A percentile compares a stretch with the other conserved stretches of the same genome.
Evolutionary conservation across 202 grass and related monocot genomes (phyloP).

Genomic region (Musa balbisiana): DNA sequence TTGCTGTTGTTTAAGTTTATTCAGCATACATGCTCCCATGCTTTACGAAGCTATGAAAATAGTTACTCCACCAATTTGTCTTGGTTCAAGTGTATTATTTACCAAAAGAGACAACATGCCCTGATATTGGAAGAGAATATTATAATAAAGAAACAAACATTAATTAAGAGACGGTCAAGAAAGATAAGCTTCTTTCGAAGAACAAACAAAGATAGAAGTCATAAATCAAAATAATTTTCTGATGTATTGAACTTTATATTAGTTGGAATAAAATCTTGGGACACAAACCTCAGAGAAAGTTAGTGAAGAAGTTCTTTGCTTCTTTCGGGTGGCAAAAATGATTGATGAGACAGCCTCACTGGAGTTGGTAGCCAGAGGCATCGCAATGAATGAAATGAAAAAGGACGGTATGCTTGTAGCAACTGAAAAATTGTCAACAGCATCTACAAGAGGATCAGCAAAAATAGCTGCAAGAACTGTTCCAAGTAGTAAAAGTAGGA

Average conservation of each 20-base stretch:
- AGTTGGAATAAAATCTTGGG: no score
- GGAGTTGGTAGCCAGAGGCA: slow-evolving; percentile 90
- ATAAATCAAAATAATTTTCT: no score
- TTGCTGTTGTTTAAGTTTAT: no score
- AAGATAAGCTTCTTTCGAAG: neutral
- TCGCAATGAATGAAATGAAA: slow-evolving; percentile 89
- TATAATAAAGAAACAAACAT: no score
- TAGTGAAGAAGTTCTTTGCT: slow-evolving; percentile 70
- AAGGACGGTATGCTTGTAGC: slow-evolving; percentile 84
- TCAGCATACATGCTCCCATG: no score
- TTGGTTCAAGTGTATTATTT: no score
- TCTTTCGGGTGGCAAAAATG: slow-evolving; percentile 82
- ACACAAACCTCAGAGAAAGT: slow-evolving; percentile 80
- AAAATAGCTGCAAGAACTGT: slow-evolving; percentile 64
- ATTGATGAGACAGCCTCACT: slow-evolving; percentile 90
- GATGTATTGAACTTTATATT: neutral
- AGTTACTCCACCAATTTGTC: no score
- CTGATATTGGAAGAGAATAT: no score
- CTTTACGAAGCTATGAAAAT: no score
- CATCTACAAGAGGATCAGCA: slow-evolving; percentile 85
- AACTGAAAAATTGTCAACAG: slow-evolving; percentile 72
- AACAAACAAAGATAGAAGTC: neutral
- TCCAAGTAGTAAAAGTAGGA: slow-evolving; percentile 65
- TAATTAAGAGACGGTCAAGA: no score
- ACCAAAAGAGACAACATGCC: no score